A percentile compares a stretch with the other conserved stretches of the same genome.
phyloP scores from a whole-genome alignment of 139 green algal genomes.

The Closterium sp. region DNA sequence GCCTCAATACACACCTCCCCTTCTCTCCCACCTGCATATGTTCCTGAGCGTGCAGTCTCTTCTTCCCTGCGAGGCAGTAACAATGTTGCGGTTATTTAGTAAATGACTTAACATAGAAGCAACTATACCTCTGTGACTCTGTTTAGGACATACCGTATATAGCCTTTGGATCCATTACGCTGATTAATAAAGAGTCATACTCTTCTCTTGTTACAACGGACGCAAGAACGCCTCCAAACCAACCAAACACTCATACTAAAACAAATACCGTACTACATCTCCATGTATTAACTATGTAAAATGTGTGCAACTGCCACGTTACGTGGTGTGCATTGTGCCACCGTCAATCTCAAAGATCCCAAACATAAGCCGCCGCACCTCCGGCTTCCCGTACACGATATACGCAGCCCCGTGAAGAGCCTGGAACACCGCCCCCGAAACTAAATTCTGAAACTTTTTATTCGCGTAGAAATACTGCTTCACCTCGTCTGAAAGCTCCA shows the following conservation, averaged over 20 bases:
- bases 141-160: too few species aligned
- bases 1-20: too few species aligned
- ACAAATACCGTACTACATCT: too few species aligned
- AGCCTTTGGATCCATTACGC: too few species aligned
- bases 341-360: background rate
- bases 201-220: too few species aligned
- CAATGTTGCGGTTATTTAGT: too few species aligned
- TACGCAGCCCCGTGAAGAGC: slow-evolving; percentile 19
- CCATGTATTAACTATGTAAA: too few species aligned
- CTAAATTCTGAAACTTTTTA: background rate
- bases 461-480: slow-evolving; percentile 8
- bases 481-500: background rate
- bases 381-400: slow-evolving; percentile 27
- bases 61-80: background rate
- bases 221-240: too few species aligned
- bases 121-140: too few species aligned
- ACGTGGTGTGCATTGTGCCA: background rate
- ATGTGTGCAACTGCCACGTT: background rate
- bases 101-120: too few species aligned
- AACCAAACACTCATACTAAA: too few species aligned
- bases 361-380: slow-evolving; percentile 27
- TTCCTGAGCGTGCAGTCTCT: background rate
- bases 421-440: background rate
- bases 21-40: background rate
- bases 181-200: too few species aligned